A percentile compares a stretch with the other conserved stretches of the same genome.
Conservation (phyloP, 1,139 yeast genomes). For the Lodderomyces metapsilosis region DNA sequence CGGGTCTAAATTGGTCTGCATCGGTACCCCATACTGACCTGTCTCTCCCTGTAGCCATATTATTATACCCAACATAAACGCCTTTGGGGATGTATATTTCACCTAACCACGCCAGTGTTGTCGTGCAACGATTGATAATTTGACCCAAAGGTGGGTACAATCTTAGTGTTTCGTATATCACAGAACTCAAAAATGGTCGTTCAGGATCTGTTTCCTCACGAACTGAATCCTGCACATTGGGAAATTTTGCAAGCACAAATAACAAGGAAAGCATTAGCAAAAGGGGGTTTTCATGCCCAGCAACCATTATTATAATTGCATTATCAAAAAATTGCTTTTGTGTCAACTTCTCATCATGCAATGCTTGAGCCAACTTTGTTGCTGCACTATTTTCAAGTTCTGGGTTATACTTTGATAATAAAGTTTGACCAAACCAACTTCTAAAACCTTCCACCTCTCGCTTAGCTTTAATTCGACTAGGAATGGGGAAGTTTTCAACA, state of each 20-base stretch:
- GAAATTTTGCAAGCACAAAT: constrained; percentile 45
- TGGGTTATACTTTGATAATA: constrained; percentile 7
- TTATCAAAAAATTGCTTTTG: constrained; percentile 54
- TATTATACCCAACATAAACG: constrained; percentile 57
- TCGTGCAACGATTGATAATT: constrained; percentile 51
- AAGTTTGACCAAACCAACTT: constrained; percentile 25
- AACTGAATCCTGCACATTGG: constrained; percentile 33
- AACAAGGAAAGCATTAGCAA: constrained; percentile 48
- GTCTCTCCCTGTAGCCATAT: constrained; percentile 56
- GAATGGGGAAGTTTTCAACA: constrained; percentile 51
- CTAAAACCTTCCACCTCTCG: constrained; percentile 45
- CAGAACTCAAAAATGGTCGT: constrained; percentile 22
- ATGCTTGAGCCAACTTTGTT: constrained; percentile 37
- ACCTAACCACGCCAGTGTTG: constrained; percentile 29
- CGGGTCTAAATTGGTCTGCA: constrained; percentile 49
- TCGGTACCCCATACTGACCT: constrained; percentile 48
- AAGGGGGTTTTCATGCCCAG: constrained; percentile 68
- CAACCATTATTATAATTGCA: constrained; percentile 55
- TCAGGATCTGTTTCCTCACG: constrained; percentile 17
- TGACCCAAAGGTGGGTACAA: constrained; percentile 60
- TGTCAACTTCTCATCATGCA: constrained; percentile 33
- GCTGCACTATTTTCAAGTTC: constrained; percentile 14
- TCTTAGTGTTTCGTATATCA: constrained; percentile 53
- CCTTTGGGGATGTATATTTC: constrained; percentile 51
- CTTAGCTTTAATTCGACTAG: constrained; percentile 46